A percentile compares a stretch with the other conserved stretches of the same genome.
Evolutionary conservation across 441 rosid genomes (phyloP).

Genomic region (Pelargonium exstipulatum): DNA sequence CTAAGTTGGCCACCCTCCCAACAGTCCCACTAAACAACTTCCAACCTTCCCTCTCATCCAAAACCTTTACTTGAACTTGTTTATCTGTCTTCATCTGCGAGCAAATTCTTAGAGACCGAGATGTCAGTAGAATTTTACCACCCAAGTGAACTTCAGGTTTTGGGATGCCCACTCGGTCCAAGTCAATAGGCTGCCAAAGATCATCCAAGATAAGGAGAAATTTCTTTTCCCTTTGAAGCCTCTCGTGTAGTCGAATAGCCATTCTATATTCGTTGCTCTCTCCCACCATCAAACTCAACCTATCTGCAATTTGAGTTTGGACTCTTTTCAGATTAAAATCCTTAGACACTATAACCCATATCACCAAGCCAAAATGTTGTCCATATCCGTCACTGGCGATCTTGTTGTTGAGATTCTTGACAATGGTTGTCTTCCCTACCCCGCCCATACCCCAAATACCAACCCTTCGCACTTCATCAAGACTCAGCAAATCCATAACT

Average conservation of each 20-base stretch:
- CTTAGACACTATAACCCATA: slow-evolving; percentile 16
- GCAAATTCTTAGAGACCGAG: slow-evolving; percentile 29
- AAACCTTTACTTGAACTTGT: slow-evolving; percentile 28
- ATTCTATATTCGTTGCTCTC: not conserved
- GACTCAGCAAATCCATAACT: not conserved
- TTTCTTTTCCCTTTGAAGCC: not conserved
- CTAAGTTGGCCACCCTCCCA: no score
- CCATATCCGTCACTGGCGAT: not conserved
- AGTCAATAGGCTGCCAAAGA: slow-evolving; percentile 39
- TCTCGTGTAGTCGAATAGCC: not conserved
- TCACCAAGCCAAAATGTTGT: slow-evolving; percentile 6
- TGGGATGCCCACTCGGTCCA: slow-evolving; percentile 35
- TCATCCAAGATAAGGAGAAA: slow-evolving; percentile 24
- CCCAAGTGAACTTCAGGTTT: slow-evolving; percentile 13
- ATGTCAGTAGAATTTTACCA: slow-evolving; percentile 29
- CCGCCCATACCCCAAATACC: slow-evolving; percentile 16
- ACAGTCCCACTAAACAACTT: no score
- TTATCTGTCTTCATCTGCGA: slow-evolving; percentile 27
- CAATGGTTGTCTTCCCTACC: slow-evolving; percentile 22
- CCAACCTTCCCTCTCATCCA: slow-evolving; percentile 7
- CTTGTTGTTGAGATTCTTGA: slow-evolving; percentile 20
- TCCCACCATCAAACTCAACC: slow-evolving; percentile 30
- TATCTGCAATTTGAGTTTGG: slow-evolving; percentile 18
- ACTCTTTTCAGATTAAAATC: slow-evolving; percentile 2
- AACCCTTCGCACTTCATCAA: slow-evolving; percentile 11